phyloP scores from a whole-genome alignment of 257 asterid genomes.

The Paraleonurus japonicus region DNA sequence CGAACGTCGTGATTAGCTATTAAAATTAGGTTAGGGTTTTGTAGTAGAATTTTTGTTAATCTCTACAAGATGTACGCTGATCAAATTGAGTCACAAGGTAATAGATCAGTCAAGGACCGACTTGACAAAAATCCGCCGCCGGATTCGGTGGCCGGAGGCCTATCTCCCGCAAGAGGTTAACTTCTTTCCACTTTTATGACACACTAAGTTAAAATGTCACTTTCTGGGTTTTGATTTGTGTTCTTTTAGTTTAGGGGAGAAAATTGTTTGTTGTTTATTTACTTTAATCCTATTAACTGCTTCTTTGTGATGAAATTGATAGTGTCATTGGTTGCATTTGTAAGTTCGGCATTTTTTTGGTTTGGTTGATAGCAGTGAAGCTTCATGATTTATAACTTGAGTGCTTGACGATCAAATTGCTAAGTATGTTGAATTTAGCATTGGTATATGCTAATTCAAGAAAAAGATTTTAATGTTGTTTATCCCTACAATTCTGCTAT shows the following conservation, averaged over 20 bases:
- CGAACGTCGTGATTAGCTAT: neutral
- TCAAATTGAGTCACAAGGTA: slow-evolving; percentile 65
- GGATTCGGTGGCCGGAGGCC: slow-evolving; percentile 54
- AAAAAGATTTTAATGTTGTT: neutral
- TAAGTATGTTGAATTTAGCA: neutral
- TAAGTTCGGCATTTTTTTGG: neutral
- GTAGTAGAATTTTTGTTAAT: slow-evolving; percentile 12
- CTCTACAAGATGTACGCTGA: slow-evolving; percentile 69
- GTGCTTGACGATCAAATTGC: neutral
- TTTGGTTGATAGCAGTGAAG: neutral
- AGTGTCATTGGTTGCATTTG: slow-evolving; percentile 1
- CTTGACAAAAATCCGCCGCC: slow-evolving; percentile 50
- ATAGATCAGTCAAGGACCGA: slow-evolving; percentile 70
- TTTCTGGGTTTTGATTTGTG: neutral
- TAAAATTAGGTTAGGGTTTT: slow-evolving; percentile 39
- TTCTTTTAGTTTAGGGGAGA: neutral
- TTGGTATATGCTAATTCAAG: neutral
- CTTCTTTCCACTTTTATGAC: neutral
- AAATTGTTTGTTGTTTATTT: neutral
- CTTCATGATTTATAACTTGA: neutral
- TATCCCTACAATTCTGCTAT: slow-evolving; percentile 4
- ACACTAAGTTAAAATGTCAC: neutral
- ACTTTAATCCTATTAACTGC: neutral
- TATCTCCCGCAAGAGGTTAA: slow-evolving; percentile 68
- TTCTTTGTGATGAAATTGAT: neutral